phyloP scores from a whole-genome alignment of 2,329 filamentous ascomycete species.

The Venturia oleaginea region DNA sequence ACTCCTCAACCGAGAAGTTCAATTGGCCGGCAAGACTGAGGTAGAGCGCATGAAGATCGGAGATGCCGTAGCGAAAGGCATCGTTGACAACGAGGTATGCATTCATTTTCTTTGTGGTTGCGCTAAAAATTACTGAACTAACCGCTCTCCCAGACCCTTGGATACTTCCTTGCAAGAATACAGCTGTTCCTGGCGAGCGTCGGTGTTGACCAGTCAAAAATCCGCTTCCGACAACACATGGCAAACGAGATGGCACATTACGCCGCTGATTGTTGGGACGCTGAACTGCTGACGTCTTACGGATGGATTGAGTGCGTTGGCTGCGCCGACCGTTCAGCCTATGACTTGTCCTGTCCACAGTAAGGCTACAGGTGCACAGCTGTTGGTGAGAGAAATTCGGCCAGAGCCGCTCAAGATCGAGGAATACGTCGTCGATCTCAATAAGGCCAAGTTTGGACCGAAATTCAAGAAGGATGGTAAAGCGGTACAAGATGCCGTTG shows the following conservation, averaged over 20 bases:
- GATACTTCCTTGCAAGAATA: conserved; percentile 94
- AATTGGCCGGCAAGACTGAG: conserved; percentile 76
- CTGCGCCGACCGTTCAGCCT: conserved; percentile 90
- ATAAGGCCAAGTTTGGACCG: conserved; percentile 94
- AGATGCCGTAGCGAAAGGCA: conserved; percentile 69
- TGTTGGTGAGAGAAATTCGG: conserved; percentile 75
- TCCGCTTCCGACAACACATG: conserved; percentile 98
- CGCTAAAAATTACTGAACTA: no score
- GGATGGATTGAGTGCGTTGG: conserved; percentile 99
- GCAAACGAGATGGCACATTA: conserved; percentile 86
- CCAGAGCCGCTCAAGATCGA: conserved; percentile 70
- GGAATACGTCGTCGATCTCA: conserved; percentile 78
- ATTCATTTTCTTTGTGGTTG: no score
- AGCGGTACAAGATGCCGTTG: conserved; percentile 69
- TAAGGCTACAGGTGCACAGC: conserved; percentile 80
- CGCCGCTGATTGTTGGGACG: conserved; percentile 95
- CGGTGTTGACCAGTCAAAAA: conserved; percentile 76
- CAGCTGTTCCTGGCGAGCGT: conserved; percentile 83
- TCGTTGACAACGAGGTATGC: conserved; percentile 74
- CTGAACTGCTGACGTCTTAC: conserved; percentile 80
- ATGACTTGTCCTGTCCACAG: conserved; percentile 86
- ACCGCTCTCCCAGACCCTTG: conserved; percentile 52
- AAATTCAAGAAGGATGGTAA: conserved; percentile 92
- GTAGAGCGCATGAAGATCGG: conserved; percentile 69
- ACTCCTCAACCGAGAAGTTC: conserved; percentile 75